These are phyloP conservation scores for Mariannaea elegans DNA, from an alignment of 2,329 filamentous ascomycete genomes.

Conservation along the genomic window DNA sequence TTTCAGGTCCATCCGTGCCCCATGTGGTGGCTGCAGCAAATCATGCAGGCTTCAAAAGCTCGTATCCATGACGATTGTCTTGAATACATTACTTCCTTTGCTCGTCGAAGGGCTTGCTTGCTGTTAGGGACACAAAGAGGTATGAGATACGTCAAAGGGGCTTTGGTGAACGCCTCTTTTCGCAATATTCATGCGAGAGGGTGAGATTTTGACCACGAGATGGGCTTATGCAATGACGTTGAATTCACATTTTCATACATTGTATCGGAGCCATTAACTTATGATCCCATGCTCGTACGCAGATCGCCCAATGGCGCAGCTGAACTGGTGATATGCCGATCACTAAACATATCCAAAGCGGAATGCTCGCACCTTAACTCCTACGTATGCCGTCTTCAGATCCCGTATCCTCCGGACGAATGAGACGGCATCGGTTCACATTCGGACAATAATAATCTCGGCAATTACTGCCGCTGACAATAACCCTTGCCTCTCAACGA, in stretches of 20 bases:
- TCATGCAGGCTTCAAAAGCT: neutral
- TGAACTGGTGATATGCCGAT: neutral
- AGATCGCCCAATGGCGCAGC: neutral
- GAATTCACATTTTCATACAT: neutral
- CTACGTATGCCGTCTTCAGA: no score
- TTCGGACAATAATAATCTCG: neutral
- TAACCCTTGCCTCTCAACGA: neutral
- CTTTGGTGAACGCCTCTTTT: no score
- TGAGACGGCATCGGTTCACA: neutral
- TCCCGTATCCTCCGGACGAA: neutral
- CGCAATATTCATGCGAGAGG: no score
- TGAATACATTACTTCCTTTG: no score
- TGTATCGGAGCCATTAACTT: neutral
- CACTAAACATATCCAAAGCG: neutral
- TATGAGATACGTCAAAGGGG: no score
- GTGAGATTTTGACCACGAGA: neutral
- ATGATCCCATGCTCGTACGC: neutral
- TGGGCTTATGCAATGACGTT: neutral
- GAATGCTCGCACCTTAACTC: no score
- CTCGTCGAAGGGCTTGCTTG: no score
- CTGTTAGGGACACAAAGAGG: no score
- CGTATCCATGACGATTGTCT: no score
- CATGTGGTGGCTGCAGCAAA: neutral
- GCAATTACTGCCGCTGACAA: neutral
- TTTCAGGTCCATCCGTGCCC: neutral